Evolutionary conservation across 345 rosid genomes (phyloP).

Genomic region (Rhodamnia argentea): DNA sequence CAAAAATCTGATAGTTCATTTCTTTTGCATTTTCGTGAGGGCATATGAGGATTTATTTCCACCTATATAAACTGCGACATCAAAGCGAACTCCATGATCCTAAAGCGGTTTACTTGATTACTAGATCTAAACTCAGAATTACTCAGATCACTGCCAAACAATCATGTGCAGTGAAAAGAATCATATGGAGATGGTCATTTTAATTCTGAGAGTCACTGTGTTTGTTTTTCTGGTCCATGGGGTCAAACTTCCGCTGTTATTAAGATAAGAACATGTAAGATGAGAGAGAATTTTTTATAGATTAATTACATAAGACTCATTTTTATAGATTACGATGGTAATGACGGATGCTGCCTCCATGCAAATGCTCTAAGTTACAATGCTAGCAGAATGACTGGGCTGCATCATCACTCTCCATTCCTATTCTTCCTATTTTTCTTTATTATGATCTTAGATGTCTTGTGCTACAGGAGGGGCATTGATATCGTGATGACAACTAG

Average conservation of each 20-base stretch:
- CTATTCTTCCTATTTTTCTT: not conserved
- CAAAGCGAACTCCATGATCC: not conserved
- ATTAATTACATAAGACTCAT: not conserved
- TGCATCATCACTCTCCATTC: not conserved
- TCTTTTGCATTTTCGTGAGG: too few species aligned
- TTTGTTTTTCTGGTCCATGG: not conserved
- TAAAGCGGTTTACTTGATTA: not conserved
- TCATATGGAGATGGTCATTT: not conserved
- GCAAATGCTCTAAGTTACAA: not conserved
- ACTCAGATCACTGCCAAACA: not conserved
- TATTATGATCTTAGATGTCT: not conserved
- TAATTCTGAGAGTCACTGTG: not conserved
- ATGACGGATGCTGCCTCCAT: not conserved
- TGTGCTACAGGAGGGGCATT: slow-evolving; percentile 58
- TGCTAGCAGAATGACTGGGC: not conserved
- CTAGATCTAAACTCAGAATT: not conserved
- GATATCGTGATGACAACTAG: slow-evolving; percentile 86
- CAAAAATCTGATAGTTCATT: not conserved
- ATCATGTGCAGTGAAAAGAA: not conserved
- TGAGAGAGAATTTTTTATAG: not conserved
- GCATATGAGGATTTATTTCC: not conserved
- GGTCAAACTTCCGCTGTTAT: not conserved
- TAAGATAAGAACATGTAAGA: not conserved
- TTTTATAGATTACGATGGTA: not conserved
- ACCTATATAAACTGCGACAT: not conserved